Base-by-base conservation (phyloP, 2,329 filamentous ascomycete species). In the Orbilia javanica region DNA sequence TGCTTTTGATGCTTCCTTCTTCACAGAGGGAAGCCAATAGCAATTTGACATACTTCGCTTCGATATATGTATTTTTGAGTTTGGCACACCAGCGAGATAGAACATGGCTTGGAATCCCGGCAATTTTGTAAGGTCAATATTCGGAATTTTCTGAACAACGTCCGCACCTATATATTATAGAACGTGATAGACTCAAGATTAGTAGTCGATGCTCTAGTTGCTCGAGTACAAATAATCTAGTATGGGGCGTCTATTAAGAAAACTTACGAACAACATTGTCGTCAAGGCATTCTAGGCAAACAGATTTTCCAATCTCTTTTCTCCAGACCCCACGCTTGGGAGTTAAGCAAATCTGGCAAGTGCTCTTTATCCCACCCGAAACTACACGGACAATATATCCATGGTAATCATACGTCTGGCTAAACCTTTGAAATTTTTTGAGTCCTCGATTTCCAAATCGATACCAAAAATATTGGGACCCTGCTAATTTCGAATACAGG, bases 381-480 rank as follows among this genome's bases (percentile, higher is more conserved):
- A 60, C 42, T 0, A 25, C 72, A 4, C 39, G 50, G 48, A 60
- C 13, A 15, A 77, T 65, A 25, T 77, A 77, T 8, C 36, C 36
- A 31, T 70, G 57, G 11, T 77, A 77, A 31, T 77, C 29, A 62
- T 48, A 77, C 0, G 11, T 60, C 25, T 10, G 13, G 6, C 48
- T 50, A 46, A 77, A 77, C 13, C 50, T 48, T 20, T 60, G n/a
- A 25, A 31, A 11, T 66, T 27, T 13, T 34, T 48, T 29, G 5
- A 48, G 25, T 1, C 6, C 13, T 20, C 20, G 53, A 29, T 52
- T 60, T 0, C 72, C 72, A n/a, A 50, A 77, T 11, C 18, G 36
- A n/a, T 57, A 77, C 72, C 72, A 77, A 25, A 77, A 66, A 15
- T 57, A 77, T 31, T 70, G 72, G 1, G 72, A 70, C 1, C 57